phyloP scores from a whole-genome alignment of 2,329 filamentous ascomycete species.

The Fusarium sp. region DNA sequence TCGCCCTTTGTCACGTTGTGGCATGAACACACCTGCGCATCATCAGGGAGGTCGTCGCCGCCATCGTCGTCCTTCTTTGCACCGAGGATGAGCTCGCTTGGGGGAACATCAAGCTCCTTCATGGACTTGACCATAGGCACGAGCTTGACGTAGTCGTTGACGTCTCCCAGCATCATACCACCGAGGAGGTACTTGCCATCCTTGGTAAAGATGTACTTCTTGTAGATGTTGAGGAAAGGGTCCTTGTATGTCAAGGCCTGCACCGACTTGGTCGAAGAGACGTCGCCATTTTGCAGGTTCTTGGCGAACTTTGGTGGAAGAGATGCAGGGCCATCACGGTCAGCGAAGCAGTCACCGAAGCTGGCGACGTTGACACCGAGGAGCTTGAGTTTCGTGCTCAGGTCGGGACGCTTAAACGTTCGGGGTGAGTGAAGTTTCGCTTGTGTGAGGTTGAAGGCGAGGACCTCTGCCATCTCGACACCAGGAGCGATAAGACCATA shows the following conservation, averaged over 20 bases:
- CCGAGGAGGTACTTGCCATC: slow-evolving; percentile 92
- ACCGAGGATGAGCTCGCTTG: slow-evolving; percentile 86
- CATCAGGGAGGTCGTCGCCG: slow-evolving; percentile 82
- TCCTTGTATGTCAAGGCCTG: slow-evolving; percentile 91
- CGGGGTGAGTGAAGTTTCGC: slow-evolving; percentile 77
- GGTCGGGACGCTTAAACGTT: slow-evolving; percentile 82
- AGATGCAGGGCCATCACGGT: slow-evolving; percentile 82
- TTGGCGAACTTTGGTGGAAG: slow-evolving; percentile 71
- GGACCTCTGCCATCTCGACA: slow-evolving; percentile 91
- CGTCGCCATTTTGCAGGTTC: slow-evolving; percentile 36
- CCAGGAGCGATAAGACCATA: slow-evolving; percentile 92
- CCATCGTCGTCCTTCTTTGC: slow-evolving; percentile 79
- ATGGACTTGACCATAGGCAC: slow-evolving; percentile 89
- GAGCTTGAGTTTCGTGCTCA: slow-evolving; percentile 92
- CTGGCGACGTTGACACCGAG: slow-evolving; percentile 92
- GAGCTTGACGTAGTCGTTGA: slow-evolving; percentile 88
- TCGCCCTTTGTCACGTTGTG: slow-evolving; percentile 93
- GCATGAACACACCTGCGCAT: slow-evolving; percentile 91
- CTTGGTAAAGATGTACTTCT: slow-evolving; percentile 91
- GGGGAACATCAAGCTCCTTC: slow-evolving; percentile 81
- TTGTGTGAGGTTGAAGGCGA: slow-evolving; percentile 91
- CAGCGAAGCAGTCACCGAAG: slow-evolving; percentile 94
- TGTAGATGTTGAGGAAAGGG: slow-evolving; percentile 89
- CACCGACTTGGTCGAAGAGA: slow-evolving; percentile 65
- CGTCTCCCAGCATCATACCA: slow-evolving; percentile 98